phyloP scores from a whole-genome alignment of 257 asterid species.

The Petunia axillaris region DNA sequence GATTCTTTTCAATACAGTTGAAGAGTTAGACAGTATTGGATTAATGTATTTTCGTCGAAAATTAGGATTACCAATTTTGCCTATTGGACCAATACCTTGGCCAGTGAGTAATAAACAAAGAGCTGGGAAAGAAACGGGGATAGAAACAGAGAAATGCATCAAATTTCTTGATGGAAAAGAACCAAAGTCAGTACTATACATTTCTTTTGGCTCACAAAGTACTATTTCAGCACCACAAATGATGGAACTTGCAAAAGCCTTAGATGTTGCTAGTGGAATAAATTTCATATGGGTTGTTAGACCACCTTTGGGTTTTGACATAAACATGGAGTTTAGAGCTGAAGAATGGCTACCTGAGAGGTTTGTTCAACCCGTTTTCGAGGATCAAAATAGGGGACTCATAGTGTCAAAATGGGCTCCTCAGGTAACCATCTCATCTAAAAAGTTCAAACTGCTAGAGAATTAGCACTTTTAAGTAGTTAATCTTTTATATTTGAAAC shows the following conservation, averaged over 20 bases:
- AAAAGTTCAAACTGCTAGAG: neutral
- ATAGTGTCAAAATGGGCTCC: conserved; percentile 59
- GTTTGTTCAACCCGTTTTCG: conserved; percentile 33
- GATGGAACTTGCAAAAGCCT: conserved; percentile 41
- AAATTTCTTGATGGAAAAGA: conserved; percentile 44
- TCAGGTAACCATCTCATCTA: neutral
- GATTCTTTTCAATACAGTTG: conserved; percentile 45
- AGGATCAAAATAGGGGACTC: conserved; percentile 40
- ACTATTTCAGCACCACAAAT: conserved; percentile 35
- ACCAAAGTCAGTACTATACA: conserved; percentile 40
- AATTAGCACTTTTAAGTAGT: too few species aligned
- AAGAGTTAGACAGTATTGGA: conserved; percentile 38
- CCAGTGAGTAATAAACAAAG: conserved; percentile 27
- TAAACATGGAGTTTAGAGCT: conserved; percentile 41
- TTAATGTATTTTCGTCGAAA: conserved; percentile 34
- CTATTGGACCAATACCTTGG: conserved; percentile 39
- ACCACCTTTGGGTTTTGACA: conserved; percentile 53
- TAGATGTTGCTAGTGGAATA: conserved; percentile 30
- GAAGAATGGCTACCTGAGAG: conserved; percentile 70
- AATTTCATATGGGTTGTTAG: conserved; percentile 44
- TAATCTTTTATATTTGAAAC: neutral
- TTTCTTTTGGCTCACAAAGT: conserved; percentile 52
- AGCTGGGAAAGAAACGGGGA: conserved; percentile 31
- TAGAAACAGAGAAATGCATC: conserved; percentile 29
- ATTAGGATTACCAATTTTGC: conserved; percentile 32